phyloP scores from a whole-genome alignment of 1,139 yeast genomes.

The Maudiozyma humilis region DNA sequence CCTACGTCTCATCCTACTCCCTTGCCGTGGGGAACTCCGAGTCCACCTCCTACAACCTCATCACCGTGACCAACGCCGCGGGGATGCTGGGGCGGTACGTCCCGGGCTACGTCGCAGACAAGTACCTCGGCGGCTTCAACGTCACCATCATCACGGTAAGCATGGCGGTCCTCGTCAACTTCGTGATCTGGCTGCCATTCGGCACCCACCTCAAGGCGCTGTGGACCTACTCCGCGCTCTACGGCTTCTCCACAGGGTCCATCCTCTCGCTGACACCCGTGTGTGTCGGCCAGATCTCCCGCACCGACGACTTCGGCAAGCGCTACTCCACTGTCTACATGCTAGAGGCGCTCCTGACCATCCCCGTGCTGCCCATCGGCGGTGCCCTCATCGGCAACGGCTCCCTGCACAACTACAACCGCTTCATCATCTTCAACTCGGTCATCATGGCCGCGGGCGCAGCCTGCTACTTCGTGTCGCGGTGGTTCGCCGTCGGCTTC shows the following conservation, averaged over 20 bases:
- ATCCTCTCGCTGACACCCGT: slow-evolving; percentile 41
- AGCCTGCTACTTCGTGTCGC: slow-evolving; percentile 27
- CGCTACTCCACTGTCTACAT: slow-evolving; percentile 44
- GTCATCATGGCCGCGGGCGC: slow-evolving; percentile 26
- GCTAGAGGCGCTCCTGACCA: slow-evolving; percentile 37
- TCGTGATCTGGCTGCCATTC: slow-evolving; percentile 33
- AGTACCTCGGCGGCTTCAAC: slow-evolving; percentile 49
- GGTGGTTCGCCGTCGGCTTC: slow-evolving; percentile 35
- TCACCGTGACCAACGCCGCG: slow-evolving; percentile 50
- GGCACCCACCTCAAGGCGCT: slow-evolving; percentile 28
- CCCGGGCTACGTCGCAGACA: slow-evolving; percentile 49
- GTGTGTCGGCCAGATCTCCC: slow-evolving; percentile 43
- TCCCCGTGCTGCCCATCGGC: slow-evolving; percentile 43
- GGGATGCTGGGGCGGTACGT: slow-evolving; percentile 53
- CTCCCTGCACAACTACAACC: slow-evolving; percentile 26
- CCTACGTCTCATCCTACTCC: slow-evolving; percentile 26
- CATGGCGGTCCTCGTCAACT: slow-evolving; percentile 34
- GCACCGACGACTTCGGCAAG: slow-evolving; percentile 43
- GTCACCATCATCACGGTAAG: slow-evolving; percentile 39
- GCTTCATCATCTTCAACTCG: slow-evolving; percentile 25
- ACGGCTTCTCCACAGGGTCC: slow-evolving; percentile 33
- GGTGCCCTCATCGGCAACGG: slow-evolving; percentile 43
- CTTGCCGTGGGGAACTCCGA: slow-evolving; percentile 40
- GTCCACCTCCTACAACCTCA: slow-evolving; percentile 42
- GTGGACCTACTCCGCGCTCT: slow-evolving; percentile 32